Evolutionary conservation across 202 grass and related monocot species (phyloP).

Genomic region (Hordeum pubiflorum): DNA sequence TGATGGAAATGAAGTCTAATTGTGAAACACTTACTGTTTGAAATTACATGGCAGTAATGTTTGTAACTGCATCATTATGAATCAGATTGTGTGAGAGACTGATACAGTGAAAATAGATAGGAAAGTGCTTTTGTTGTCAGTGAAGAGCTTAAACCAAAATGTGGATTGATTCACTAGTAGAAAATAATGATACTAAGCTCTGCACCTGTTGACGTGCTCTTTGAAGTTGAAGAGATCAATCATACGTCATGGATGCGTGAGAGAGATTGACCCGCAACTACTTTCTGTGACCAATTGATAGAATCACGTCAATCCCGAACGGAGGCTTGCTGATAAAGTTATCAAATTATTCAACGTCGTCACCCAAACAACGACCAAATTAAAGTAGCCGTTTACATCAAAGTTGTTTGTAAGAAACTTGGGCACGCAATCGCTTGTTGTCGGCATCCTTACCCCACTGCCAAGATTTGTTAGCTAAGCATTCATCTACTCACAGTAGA

Average conservation of each 20-base stretch:
- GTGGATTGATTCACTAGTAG: neutral
- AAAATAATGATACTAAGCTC: neutral
- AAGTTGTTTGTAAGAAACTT: conserved; percentile 59
- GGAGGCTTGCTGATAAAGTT: conserved; percentile 25
- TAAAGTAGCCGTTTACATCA: conserved; percentile 41
- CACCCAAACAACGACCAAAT: conserved; percentile 28
- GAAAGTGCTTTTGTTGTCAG: conserved; percentile 6
- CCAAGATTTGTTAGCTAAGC: conserved; percentile 41
- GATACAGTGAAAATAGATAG: conserved; percentile 17
- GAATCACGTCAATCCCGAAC: conserved; percentile 32
- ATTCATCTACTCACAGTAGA: conserved; percentile 38
- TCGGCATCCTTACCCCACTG: conserved; percentile 21
- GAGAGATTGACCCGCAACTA: conserved; percentile 54
- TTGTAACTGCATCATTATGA: conserved; percentile 30
- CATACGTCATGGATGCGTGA: conserved; percentile 19
- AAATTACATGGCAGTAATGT: conserved; percentile 30
- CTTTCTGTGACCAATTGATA: conserved; percentile 35
- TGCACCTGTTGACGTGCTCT: conserved; percentile 17
- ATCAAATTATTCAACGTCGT: conserved; percentile 33
- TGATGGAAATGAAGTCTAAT: conserved; percentile 27
- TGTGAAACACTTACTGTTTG: conserved; percentile 41
- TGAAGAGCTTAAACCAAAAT: neutral
- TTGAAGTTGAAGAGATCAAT: conserved; percentile 38
- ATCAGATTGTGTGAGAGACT: conserved; percentile 6
- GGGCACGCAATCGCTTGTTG: conserved; percentile 35